Evolutionary conservation across 208 protist species (phyloP).

Genomic region (Leishmania braziliensis): DNA sequence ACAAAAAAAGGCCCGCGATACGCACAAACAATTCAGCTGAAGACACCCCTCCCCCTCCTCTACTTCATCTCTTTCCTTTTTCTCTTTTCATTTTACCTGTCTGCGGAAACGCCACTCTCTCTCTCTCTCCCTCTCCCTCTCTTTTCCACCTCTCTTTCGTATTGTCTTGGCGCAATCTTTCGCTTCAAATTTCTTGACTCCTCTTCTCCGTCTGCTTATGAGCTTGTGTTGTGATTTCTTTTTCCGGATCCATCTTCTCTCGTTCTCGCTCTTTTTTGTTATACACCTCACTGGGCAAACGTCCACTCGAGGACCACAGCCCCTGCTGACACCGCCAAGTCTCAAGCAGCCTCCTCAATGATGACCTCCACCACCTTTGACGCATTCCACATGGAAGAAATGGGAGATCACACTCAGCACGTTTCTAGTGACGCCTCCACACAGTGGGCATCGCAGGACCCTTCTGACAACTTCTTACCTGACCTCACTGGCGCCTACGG

Average conservation of each 20-base stretch:
- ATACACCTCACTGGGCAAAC: not conserved
- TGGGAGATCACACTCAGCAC: not conserved
- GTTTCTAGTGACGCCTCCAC: not conserved
- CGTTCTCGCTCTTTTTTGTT: not conserved
- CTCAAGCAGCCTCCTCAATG: not conserved
- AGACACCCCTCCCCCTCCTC: not conserved
- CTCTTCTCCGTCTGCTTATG: not conserved
- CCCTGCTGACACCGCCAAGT: not conserved
- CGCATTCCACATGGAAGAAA: not conserved
- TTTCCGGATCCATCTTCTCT: not conserved
- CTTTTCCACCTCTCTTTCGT: conserved; percentile 5
- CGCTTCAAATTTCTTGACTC: not conserved
- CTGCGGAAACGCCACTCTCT: not conserved
- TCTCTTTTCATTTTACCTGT: not conserved
- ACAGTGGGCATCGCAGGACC: not conserved
- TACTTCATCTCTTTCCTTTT: not conserved
- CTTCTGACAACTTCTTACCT: not conserved
- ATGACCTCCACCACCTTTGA: not conserved
- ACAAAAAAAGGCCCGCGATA: not conserved
- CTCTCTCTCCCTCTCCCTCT: not conserved
- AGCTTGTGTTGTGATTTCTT: not conserved
- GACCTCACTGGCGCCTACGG: not conserved
- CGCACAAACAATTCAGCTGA: not conserved
- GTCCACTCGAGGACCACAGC: not conserved
- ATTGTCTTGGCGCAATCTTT: not conserved